Conservation (phyloP, 129 eudicot genomes). For the Apium graveolens region DNA sequence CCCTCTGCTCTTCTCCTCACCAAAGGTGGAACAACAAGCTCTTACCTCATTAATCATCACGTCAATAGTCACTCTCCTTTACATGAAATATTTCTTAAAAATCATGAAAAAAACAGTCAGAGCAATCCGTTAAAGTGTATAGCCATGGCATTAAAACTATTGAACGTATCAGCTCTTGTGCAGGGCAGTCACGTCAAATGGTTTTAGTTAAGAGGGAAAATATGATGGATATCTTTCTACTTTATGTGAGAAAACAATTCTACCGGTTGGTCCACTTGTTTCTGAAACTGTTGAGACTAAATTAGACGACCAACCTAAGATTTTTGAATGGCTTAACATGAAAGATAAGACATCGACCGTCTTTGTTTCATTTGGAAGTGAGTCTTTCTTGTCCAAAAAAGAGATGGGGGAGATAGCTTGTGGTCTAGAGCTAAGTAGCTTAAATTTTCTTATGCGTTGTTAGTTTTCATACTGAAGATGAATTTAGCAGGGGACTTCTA, state of each 20-base stretch:
- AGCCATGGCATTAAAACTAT: neutral
- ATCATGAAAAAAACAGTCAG: neutral
- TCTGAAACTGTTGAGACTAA: neutral
- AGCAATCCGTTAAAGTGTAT: neutral
- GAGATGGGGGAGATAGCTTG: constrained; percentile 13
- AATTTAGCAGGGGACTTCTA: neutral
- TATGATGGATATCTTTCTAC: neutral
- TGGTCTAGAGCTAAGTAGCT: constrained; percentile 11
- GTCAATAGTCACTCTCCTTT: neutral
- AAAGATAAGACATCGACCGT: neutral
- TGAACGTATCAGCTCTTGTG: neutral
- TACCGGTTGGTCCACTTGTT: neutral
- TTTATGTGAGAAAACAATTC: neutral
- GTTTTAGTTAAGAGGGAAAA: neutral
- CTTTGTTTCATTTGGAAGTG: constrained; percentile 19
- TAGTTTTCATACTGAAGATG: constrained; percentile 4
- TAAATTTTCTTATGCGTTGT: constrained; percentile 18
- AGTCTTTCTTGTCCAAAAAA: constrained; percentile 9
- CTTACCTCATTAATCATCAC: neutral
- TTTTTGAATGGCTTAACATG: neutral
- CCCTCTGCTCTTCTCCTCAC: neutral
- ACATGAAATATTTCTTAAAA: neutral
- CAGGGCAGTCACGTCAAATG: neutral
- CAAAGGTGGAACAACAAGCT: neutral
- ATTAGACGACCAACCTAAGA: neutral